Evolutionary conservation across 2,329 filamentous ascomycete genomes (phyloP), one percentile per base, ranked within the genome.

Genomic region (Samsoniella hepiali): DNA sequence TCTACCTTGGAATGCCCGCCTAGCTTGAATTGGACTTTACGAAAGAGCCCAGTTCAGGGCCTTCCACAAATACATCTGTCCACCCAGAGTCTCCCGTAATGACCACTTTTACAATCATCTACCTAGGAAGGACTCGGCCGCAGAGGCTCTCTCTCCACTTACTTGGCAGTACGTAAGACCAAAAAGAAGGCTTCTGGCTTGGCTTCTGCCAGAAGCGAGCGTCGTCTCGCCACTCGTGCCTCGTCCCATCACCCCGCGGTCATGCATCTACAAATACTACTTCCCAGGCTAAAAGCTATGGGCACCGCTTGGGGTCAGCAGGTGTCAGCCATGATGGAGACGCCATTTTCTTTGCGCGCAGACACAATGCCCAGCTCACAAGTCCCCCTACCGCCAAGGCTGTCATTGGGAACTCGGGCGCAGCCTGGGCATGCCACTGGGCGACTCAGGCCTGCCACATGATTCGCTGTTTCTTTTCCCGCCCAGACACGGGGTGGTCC

Each of bases 201-300:
- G 36, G 15, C 29, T 56, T 45, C 45, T 31, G 58, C 58, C 58
- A 53, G 42, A 34, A 61, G 36, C 54, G 29, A 36, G 22, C 49
- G 58, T 49, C 58, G 3, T 44, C 58, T 34, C 58, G 22, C 22
- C 58, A 61, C 58, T 53, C n/a, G 40, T 34, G 22, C 54, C n/a
- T 17, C 22, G 7, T 22, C 15, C 15, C 45, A 40, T 51, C 49
- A 34, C 58, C 31, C 17, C n/a, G 55, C 40, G 45, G 9, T 15
- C 11, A 15, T 40, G 38, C 3, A 47, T 32, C 9, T 10, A 22
- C 15, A 47, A 45, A 47, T 27, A 15, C 27, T 15, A 27, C 17
- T 5, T 17, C 9, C 4, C 45, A 42, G 36, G 8, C 58, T 61
- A 53, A 61, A 61, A 27, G 22, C 32, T 42, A 49, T 54, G 22